Conservation (phyloP, 2,329 filamentous ascomycete species). For the Sarocladium strictum region DNA sequence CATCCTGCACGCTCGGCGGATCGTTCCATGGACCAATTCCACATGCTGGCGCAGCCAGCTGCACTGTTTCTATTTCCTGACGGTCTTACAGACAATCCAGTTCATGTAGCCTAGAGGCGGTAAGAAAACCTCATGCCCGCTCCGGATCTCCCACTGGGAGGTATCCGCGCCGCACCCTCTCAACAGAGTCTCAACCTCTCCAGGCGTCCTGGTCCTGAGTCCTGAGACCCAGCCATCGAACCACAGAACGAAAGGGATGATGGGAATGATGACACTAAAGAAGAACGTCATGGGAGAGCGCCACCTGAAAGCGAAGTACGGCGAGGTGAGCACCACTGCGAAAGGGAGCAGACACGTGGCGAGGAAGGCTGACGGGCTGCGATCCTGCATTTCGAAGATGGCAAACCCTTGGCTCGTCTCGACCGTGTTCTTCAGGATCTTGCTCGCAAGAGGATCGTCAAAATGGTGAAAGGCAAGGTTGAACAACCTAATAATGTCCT, state of each 20-base stretch:
- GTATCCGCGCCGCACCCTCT: slow-evolving; percentile 41
- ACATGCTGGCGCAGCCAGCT: too few relatives aligned
- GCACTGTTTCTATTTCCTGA: slow-evolving; percentile 13
- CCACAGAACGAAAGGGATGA: slow-evolving; percentile 61
- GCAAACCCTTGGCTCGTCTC: slow-evolving; percentile 61
- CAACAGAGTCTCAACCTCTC: slow-evolving; percentile 58
- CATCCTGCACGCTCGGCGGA: too few relatives aligned
- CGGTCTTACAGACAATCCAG: slow-evolving; percentile 45
- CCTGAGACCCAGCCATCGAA: slow-evolving; percentile 66
- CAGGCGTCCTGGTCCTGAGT: slow-evolving; percentile 59
- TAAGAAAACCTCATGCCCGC: slow-evolving; percentile 40
- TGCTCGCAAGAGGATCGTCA: slow-evolving; percentile 52
- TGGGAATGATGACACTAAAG: slow-evolving; percentile 60
- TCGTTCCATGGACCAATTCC: too few relatives aligned
- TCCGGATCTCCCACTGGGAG: slow-evolving; percentile 41
- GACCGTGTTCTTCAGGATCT: slow-evolving; percentile 59
- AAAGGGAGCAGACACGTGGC: slow-evolving; percentile 47
- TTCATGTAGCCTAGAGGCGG: slow-evolving; percentile 45
- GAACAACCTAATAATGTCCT: slow-evolving; percentile 62
- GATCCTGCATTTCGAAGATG: slow-evolving; percentile 71
- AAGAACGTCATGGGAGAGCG: slow-evolving; percentile 49
- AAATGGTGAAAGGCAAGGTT: slow-evolving; percentile 76
- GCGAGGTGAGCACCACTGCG: slow-evolving; percentile 44
- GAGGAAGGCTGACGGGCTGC: slow-evolving; percentile 48
- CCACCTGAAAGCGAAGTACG: slow-evolving; percentile 47